phyloP scores from a whole-genome alignment of 352 stramenopile genomes.

The Globisporangium viniferum region DNA sequence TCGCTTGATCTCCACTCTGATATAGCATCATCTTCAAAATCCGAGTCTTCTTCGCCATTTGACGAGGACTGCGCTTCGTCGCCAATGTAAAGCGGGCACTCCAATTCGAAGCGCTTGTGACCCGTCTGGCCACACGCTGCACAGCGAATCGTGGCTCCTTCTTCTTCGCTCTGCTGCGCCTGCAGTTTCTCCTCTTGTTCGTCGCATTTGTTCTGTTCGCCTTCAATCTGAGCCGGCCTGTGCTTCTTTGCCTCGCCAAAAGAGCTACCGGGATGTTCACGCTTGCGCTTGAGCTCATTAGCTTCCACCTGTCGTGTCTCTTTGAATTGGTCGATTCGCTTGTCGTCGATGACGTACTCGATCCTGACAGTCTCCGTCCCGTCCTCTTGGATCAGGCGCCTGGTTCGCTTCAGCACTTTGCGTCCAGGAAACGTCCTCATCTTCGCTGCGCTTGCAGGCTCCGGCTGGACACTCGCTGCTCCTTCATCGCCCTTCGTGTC shows the following conservation, averaged over 20 bases:
- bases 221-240: not conserved
- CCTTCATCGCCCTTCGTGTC: not conserved
- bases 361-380: conserved; percentile 1
- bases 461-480: not conserved
- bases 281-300: not conserved
- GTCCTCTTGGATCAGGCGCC: not conserved
- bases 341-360: not conserved
- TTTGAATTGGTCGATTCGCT: not conserved
- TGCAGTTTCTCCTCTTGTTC: not conserved
- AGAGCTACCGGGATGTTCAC: not conserved
- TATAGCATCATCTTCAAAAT: not conserved
- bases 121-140: not conserved
- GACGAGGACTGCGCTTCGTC: not conserved
- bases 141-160: not conserved
- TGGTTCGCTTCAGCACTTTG: conserved; percentile 1
- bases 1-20: not conserved
- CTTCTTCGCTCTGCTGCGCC: not conserved
- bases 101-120: not conserved
- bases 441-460: not conserved
- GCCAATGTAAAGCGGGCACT: not conserved
- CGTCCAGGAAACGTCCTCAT: not conserved
- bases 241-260: not conserved
- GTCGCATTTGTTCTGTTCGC: not conserved
- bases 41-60: too few relatives aligned
- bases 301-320: not conserved